Base-by-base conservation (phyloP, 169 alveolate genomes). In the Babesia gibsoni region DNA sequence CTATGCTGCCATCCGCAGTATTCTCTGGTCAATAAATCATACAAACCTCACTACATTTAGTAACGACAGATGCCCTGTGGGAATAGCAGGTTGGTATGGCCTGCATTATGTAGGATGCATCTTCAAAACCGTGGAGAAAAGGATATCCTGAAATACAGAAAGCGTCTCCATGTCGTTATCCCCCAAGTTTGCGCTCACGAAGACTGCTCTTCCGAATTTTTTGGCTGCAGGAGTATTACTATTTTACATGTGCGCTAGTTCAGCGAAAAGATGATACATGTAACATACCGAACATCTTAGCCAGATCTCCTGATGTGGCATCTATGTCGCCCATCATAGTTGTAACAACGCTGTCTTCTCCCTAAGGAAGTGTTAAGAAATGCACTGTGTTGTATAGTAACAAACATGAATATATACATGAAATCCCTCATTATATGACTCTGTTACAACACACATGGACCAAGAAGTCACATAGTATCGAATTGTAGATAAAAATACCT, bases 241-340 rank as follows among this genome's bases (percentile, higher is more conserved):
- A n/a, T n/a, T n/a, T n/a, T n/a, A n/a, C n/a, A n/a, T n/a, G n/a
- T n/a, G n/a, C n/a, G n/a, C n/a, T n/a, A n/a, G n/a, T n/a, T n/a
- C n/a, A n/a, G n/a, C n/a, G n/a, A n/a, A n/a, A n/a, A n/a, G n/a
- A n/a, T n/a, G 22, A 16, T 14, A 3, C 48, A 7, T n/a, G 1
- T 8, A 1, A 50, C 65, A 7, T 61, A 79, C 88, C 82, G 20
- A 79, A 46, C 36, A 54, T 42, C 52, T 79, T 79, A 2, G 88
- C 46, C 33, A 79, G 22, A 52, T 79, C 88, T 12, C 43, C 8
- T 18, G 88, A 79, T 36, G 59, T 59, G 50, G 88, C 42, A 49
- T 79, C 83, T 49, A 79, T 45, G 61, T 79, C 73, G 7, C 88
- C 88, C 22, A 79, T 52, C 5, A 79, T 54, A 7, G 88, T 79